Percentiles rank a stretch among this genome's conserved stretches.
Evolutionary conservation across 2,329 filamentous ascomycete species (phyloP).

Genomic region (Fusarium circinatum): DNA sequence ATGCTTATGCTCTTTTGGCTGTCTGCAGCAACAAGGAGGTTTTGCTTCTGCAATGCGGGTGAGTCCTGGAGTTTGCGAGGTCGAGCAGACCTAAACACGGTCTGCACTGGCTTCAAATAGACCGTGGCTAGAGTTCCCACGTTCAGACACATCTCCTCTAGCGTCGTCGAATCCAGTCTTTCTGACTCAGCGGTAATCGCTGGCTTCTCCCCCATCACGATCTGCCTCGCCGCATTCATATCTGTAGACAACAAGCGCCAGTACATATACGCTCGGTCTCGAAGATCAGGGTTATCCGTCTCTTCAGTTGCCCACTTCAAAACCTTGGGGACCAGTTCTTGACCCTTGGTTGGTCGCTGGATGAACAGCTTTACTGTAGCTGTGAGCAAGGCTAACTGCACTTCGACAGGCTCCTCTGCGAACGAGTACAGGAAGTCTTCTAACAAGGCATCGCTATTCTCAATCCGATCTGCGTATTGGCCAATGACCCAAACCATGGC

Average conservation of each 20-base stretch:
- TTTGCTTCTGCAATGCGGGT: slow-evolving; percentile 83
- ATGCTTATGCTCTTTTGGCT: slow-evolving; percentile 69
- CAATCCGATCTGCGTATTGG: slow-evolving; percentile 96
- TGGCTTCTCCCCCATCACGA: slow-evolving; percentile 98
- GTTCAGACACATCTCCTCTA: slow-evolving; percentile 97
- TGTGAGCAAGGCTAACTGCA: slow-evolving; percentile 92
- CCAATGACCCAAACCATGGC: slow-evolving; percentile 99
- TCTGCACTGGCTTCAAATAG: slow-evolving; percentile 97
- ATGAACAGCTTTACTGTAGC: slow-evolving; percentile 99
- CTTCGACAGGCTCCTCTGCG: slow-evolving; percentile 92
- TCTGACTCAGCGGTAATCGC: slow-evolving; percentile 96
- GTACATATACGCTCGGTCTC: slow-evolving; percentile 98
- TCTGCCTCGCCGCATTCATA: slow-evolving; percentile 82
- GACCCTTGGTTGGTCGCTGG: slow-evolving; percentile 92
- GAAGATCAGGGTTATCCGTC: slow-evolving; percentile 97
- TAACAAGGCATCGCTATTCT: slow-evolving; percentile 92
- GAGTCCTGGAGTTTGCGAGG: slow-evolving; percentile 82
- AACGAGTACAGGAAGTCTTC: slow-evolving; percentile 97
- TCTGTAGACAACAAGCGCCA: slow-evolving; percentile 96
- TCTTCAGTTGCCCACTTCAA: slow-evolving; percentile 99
- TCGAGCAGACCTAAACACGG: slow-evolving; percentile 91
- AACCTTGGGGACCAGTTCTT: slow-evolving; percentile 91
- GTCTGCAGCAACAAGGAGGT: slow-evolving; percentile 64
- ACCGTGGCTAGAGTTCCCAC: slow-evolving; percentile 96
- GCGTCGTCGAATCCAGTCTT: slow-evolving; percentile 86